These are phyloP conservation scores for Lipomyces anomalus DNA, from an alignment of 805 yeast genomes.

Conservation along the genomic window DNA sequence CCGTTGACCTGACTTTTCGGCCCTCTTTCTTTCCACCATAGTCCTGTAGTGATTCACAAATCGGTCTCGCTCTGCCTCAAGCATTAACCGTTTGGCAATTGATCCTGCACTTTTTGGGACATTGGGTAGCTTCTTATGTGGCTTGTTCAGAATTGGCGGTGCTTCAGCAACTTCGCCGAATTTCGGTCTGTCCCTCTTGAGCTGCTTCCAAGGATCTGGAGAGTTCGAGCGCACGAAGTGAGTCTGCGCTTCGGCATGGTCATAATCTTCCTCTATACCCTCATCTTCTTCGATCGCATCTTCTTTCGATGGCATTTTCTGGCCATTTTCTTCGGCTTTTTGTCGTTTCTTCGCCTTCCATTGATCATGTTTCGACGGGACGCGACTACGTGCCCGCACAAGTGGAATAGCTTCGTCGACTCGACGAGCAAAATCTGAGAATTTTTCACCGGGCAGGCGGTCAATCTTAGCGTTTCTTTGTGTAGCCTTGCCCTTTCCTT, in stretches of 20 bases:
- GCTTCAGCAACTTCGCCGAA: slow-evolving; percentile 40
- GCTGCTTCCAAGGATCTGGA: slow-evolving; percentile 41
- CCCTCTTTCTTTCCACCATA: slow-evolving; percentile 24
- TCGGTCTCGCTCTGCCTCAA: slow-evolving; percentile 36
- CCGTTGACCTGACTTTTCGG: neutral
- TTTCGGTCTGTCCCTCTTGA: slow-evolving; percentile 34
- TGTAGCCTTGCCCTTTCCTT: slow-evolving; percentile 17
- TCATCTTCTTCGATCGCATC: slow-evolving; percentile 25
- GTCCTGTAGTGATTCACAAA: slow-evolving; percentile 35
- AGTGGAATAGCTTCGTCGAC: slow-evolving; percentile 40
- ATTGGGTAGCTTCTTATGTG: slow-evolving; percentile 31
- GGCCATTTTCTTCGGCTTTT: slow-evolving; percentile 22
- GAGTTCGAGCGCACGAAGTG: slow-evolving; percentile 28
- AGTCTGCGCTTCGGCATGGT: slow-evolving; percentile 21
- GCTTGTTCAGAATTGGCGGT: slow-evolving; percentile 37
- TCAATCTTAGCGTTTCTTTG: slow-evolving; percentile 15
- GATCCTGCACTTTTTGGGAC: slow-evolving; percentile 41
- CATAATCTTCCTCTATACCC: slow-evolving; percentile 28
- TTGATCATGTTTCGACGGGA: slow-evolving; percentile 29
- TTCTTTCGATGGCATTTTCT: slow-evolving; percentile 13
- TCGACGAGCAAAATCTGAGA: slow-evolving; percentile 36
- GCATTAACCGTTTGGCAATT: slow-evolving; percentile 34
- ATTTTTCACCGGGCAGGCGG: slow-evolving; percentile 33
- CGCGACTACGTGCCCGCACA: slow-evolving; percentile 33
- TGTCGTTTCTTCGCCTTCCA: slow-evolving; percentile 23